phyloP scores from a whole-genome alignment of 1,139 yeast genomes.

The Meyerozyma elateridarum region DNA sequence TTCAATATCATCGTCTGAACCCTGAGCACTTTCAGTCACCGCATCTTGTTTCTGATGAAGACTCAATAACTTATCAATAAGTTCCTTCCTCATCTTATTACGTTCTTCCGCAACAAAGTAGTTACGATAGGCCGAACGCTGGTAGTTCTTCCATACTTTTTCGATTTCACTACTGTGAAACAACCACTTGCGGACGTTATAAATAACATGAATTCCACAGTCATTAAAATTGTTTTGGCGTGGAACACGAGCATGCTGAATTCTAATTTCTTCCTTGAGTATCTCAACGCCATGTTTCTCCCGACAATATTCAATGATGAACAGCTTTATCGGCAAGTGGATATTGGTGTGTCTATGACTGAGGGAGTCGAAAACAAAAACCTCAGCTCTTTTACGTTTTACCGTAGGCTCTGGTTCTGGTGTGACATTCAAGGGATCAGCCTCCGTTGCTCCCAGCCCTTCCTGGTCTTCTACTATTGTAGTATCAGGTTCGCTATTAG shows the following conservation, averaged over 20 bases:
- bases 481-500: conserved; percentile 1
- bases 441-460: conserved; percentile 10
- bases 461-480: conserved; percentile 6
- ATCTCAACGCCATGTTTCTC: conserved; percentile 54
- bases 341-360: conserved; percentile 53
- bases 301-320: conserved; percentile 66
- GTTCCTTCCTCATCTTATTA: conserved; percentile 25
- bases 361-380: conserved; percentile 77
- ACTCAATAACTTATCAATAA: conserved; percentile 23
- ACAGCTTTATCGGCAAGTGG: conserved; percentile 51
- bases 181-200: conserved; percentile 67
- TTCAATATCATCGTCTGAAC: conserved; percentile 21
- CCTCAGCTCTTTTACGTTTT: conserved; percentile 30
- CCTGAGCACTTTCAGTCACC: conserved; percentile 4
- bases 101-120: conserved; percentile 30
- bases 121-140: conserved; percentile 1
- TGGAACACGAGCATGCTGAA: conserved; percentile 61
- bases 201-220: conserved; percentile 91
- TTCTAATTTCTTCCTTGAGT: conserved; percentile 36
- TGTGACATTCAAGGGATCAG: conserved; percentile 8
- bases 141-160: conserved; percentile 40
- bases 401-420: conserved; percentile 6
- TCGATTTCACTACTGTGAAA: conserved; percentile 47
- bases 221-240: conserved; percentile 87
- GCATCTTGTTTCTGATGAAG: conserved; percentile 20